Percentiles rank a stretch among this genome's conserved stretches.
phyloP scores from a whole-genome alignment of 2,329 filamentous ascomycete species.

The Ophiobolus disseminans region DNA sequence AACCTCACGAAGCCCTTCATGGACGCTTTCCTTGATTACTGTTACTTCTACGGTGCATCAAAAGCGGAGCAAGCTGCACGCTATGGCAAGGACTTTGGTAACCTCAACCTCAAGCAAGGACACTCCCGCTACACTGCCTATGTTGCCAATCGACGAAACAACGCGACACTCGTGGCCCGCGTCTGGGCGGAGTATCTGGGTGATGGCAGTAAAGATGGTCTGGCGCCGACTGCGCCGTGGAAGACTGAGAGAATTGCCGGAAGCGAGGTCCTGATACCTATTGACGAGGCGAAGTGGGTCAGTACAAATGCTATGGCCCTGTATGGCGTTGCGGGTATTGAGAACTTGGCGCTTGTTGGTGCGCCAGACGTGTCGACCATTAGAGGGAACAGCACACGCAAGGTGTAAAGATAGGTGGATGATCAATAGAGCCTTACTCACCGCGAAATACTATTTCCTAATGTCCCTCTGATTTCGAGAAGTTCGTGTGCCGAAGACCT shows the following conservation, averaged over 20 bases:
- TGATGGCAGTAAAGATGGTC: constrained; percentile 43
- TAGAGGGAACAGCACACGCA: constrained; percentile 18
- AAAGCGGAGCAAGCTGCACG: constrained; percentile 59
- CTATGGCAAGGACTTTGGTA: constrained; percentile 60
- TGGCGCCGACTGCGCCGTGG: constrained; percentile 54
- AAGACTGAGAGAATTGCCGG: constrained; percentile 52
- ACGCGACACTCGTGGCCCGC: constrained; percentile 57
- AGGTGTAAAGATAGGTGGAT: no score
- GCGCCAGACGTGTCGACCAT: constrained; percentile 24
- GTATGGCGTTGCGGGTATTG: constrained; percentile 65
- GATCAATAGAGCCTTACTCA: no score
- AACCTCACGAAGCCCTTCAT: constrained; percentile 59
- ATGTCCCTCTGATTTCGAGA: no score
- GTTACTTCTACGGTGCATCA: constrained; percentile 62
- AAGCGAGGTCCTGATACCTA: constrained; percentile 54
- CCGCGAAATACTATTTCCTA: no score
- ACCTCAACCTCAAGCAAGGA: constrained; percentile 59
- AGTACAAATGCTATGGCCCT: constrained; percentile 64
- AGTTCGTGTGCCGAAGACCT: no score
- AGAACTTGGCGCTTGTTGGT: constrained; percentile 57
- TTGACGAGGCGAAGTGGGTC: constrained; percentile 65
- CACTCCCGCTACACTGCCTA: constrained; percentile 67
- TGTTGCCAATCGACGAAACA: constrained; percentile 54
- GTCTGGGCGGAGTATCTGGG: constrained; percentile 64
- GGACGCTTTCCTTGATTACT: constrained; percentile 66